Conservation (phyloP, 768 basidiomycete genomes). For the Serendipita sp. region DNA sequence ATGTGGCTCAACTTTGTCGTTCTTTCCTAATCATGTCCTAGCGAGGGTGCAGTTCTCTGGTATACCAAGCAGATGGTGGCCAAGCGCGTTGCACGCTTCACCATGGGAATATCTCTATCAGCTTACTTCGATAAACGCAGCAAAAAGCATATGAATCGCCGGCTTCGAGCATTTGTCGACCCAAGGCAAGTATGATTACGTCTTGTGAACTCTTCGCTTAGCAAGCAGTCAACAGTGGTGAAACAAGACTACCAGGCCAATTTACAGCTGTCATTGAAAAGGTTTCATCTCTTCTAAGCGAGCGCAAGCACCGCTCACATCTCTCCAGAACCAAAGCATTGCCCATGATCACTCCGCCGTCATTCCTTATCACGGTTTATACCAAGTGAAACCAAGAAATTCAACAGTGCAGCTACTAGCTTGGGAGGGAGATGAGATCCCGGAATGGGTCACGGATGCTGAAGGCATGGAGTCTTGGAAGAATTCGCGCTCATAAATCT, state of each 20-base stretch:
- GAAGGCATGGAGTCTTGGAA: not conserved
- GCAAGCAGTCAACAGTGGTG: no score
- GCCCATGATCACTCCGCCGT: not conserved
- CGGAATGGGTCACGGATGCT: not conserved
- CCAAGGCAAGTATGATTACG: not conserved
- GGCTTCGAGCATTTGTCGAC: not conserved
- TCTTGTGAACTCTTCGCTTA: no score
- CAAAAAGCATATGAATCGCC: not conserved
- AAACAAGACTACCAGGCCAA: not conserved
- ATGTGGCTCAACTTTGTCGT: not conserved
- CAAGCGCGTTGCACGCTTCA: not conserved
- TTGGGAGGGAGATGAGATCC: not conserved
- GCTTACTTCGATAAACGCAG: not conserved
- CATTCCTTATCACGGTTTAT: not conserved
- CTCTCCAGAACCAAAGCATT: not conserved
- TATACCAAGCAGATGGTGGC: constrained; percentile 2
- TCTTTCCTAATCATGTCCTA: not conserved
- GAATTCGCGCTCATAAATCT: not conserved
- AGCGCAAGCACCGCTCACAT: not conserved
- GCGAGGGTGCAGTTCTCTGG: constrained; percentile 1
- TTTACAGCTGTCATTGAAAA: not conserved
- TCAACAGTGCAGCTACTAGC: not conserved
- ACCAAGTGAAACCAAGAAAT: not conserved
- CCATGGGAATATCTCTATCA: not conserved
- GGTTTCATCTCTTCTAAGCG: not conserved